Evolutionary conservation across 352 stramenopile genomes (phyloP).

Genomic region (Pythium vanterpoolii): DNA sequence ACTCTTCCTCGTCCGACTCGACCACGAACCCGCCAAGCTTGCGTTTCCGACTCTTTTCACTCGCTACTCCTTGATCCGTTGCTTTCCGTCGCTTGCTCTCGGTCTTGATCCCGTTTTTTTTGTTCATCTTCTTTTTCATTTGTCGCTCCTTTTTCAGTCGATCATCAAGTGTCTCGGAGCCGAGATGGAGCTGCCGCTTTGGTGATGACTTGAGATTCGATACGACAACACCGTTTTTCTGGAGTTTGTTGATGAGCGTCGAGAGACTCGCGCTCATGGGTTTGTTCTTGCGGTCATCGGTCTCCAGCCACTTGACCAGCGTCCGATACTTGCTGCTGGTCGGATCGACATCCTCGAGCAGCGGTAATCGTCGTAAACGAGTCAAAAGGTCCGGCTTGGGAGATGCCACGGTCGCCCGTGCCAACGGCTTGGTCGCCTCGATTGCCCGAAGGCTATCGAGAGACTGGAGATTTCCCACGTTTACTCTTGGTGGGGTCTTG

Average conservation of each 20-base stretch:
- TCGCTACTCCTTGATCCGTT: not conserved
- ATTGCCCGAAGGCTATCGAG: not conserved
- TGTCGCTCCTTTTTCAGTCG: slow-evolving; percentile 17
- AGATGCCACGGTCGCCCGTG: not conserved
- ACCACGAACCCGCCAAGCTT: slow-evolving; percentile 19
- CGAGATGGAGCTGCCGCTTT: slow-evolving; percentile 20
- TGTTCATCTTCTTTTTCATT: not conserved
- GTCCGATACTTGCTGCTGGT: slow-evolving; percentile 44
- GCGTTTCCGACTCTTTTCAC: slow-evolving; percentile 2
- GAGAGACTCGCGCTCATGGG: slow-evolving; percentile 10
- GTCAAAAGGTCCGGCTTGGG: slow-evolving; percentile 28
- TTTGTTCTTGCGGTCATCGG: slow-evolving; percentile 41
- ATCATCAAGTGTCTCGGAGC: slow-evolving; percentile 46
- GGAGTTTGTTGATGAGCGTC: slow-evolving; percentile 31
- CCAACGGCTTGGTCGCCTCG: not conserved
- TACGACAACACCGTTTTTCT: not conserved
- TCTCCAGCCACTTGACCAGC: slow-evolving; percentile 54
- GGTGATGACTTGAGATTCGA: not conserved
- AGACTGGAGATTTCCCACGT: not conserved
- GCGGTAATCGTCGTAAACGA: slow-evolving; percentile 35
- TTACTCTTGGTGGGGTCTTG: slow-evolving; percentile 5
- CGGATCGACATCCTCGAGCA: slow-evolving; percentile 32
- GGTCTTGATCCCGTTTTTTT: slow-evolving; percentile 6
- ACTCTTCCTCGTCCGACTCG: slow-evolving; percentile 21
- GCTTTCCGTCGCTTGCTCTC: slow-evolving; percentile 26